These are phyloP conservation scores for Saussurea involucrata DNA, from an alignment of 129 eudicot species.

Conservation along the genomic window DNA sequence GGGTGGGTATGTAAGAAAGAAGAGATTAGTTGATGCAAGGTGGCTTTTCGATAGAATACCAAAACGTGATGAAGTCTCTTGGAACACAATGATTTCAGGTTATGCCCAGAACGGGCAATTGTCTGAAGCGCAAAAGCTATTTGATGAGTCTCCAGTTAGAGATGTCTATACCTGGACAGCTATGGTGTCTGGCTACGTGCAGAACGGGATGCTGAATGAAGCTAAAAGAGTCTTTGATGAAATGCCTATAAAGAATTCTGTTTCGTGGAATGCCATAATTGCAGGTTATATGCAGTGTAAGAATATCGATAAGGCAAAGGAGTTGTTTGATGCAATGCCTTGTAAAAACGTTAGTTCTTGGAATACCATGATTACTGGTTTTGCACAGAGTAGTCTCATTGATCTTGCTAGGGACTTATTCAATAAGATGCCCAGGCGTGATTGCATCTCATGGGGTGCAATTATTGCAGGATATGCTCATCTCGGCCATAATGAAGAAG, in stretches of 20 bases:
- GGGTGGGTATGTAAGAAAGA: conserved; percentile 67
- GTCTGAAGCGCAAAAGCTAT: conserved; percentile 48
- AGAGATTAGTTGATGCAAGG: conserved; percentile 57
- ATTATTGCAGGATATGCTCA: conserved; percentile 70
- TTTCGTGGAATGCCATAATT: conserved; percentile 75
- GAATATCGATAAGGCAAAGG: conserved; percentile 52
- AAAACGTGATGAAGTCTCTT: conserved; percentile 52
- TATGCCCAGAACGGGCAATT: conserved; percentile 53
- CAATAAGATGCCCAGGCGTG: conserved; percentile 53
- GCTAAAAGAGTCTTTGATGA: conserved; percentile 54
- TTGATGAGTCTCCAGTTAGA: conserved; percentile 42
- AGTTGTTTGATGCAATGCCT: conserved; percentile 66
- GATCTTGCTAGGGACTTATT: conserved; percentile 44
- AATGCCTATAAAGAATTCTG: conserved; percentile 70
- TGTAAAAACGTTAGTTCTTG: conserved; percentile 51
- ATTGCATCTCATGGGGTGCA: conserved; percentile 73
- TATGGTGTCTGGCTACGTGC: conserved; percentile 63
- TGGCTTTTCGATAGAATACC: conserved; percentile 49
- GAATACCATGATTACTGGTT: conserved; percentile 79
- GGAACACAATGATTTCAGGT: conserved; percentile 69
- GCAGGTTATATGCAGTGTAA: conserved; percentile 61
- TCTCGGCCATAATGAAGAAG: conserved; percentile 48
- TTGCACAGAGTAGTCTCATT: conserved; percentile 48
- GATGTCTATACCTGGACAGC: conserved; percentile 78
- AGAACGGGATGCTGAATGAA: conserved; percentile 54